Percentiles rank a stretch among this genome's conserved stretches.
Conservation (phyloP, 306 rosid species). For the Fagus crenata region DNA sequence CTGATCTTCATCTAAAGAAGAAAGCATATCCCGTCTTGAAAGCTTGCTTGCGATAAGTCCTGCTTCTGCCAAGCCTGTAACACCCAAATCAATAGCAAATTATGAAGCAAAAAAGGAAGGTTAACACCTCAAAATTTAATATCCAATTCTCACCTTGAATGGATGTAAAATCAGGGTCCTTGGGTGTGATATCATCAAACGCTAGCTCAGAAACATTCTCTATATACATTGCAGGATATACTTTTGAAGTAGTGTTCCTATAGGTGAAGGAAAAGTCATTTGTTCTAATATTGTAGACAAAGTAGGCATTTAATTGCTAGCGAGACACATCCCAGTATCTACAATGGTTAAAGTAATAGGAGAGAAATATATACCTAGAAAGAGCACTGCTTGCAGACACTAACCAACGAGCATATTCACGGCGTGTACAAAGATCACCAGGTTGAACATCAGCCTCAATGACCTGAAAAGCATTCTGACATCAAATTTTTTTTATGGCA, state of each 20-base stretch:
- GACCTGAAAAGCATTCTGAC: constrained; percentile 52
- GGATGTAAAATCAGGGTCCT: constrained; percentile 90
- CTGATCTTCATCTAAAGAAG: constrained; percentile 60
- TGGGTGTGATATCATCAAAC: constrained; percentile 83
- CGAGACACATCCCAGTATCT: constrained; percentile 12
- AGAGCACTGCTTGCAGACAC: constrained; percentile 88
- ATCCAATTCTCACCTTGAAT: constrained; percentile 74
- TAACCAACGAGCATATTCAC: constrained; percentile 98
- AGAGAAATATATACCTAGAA: constrained; percentile 64
- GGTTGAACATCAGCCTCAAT: constrained; percentile 87
- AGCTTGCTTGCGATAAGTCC: constrained; percentile 96
- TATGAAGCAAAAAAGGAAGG: background rate
- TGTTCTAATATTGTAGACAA: constrained; percentile 22
- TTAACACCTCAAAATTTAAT: constrained; percentile 10
- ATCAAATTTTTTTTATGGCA: background rate
- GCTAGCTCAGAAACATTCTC: constrained; percentile 90
- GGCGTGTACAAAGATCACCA: constrained; percentile 85
- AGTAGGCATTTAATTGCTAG: constrained; percentile 1
- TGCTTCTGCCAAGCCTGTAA: constrained; percentile 96
- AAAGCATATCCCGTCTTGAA: constrained; percentile 66
- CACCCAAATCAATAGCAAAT: constrained; percentile 28
- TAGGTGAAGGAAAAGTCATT: constrained; percentile 29
- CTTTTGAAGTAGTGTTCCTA: constrained; percentile 82
- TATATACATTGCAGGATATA: constrained; percentile 96
- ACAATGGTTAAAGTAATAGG: constrained; percentile 13